Evolutionary conservation across 495 filamentous ascomycete genomes (phyloP), one percentile per base, ranked within the genome.

Genomic region (Oidiodendron maius): DNA sequence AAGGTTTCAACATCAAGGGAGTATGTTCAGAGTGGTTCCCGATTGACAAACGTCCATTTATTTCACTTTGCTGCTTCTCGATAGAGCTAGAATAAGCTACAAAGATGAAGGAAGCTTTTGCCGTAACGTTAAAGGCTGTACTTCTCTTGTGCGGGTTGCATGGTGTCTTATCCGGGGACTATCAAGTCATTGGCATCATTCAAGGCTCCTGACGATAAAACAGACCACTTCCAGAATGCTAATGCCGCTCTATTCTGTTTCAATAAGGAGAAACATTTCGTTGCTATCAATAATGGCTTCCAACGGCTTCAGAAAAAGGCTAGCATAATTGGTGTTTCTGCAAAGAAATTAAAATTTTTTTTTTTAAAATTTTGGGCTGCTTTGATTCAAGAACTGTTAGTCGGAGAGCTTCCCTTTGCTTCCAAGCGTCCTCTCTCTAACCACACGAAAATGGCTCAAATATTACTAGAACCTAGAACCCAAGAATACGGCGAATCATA

Each of bases 371-470:
- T n/a, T n/a, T n/a, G n/a, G n/a, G n/a, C n/a, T n/a, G n/a, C n/a
- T n/a, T n/a, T n/a, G n/a, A n/a, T n/a, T 34, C 24, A 32, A 36
- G 22, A 20, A 30, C 43, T 22, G 43, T 46, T 16, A 46, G 43
- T 36, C 44, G 5, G 13, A 32, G 8, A 9, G 11, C 20, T 25
- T 23, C 20, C 6, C 18, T 13, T 21, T 32, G 15, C 13, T 10
- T 18, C 36, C 6, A 10, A 10, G 36, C 26, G 24, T 5, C 22
- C 28, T 46, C 36, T 17, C 22, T n/a, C 28, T 46, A 30, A 46
- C 43, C 16, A 22, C 28, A 15, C n/a, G 9, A 13, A 46, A 21
- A 35, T 21, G 36, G 43, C 20, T 46, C 26, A 30, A 46, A 17
- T 18, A 34, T 34, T 1, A 20, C 20, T 20, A 34, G 16, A 13